Conservation (phyloP, 352 stramenopile species). For the Pythium coloratum region DNA sequence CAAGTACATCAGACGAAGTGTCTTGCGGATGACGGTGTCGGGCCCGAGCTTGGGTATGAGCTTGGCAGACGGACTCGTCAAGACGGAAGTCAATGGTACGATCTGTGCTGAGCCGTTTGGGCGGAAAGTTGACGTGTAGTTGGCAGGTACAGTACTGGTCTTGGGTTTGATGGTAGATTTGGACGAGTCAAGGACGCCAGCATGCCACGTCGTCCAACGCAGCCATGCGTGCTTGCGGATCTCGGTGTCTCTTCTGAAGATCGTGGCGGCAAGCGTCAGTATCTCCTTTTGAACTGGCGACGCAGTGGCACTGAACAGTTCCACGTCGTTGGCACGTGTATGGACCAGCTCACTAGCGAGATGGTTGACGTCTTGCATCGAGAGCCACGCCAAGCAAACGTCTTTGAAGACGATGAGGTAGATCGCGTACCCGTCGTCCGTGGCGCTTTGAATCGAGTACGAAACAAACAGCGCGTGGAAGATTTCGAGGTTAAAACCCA, state of each 20-base stretch:
- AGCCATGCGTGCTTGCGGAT: not conserved
- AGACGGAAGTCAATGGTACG: too few relatives aligned
- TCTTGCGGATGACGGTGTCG: not conserved
- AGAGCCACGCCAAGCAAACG: not conserved
- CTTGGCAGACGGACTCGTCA: too few relatives aligned
- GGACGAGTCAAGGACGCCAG: not conserved
- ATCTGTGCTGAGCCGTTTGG: too few relatives aligned
- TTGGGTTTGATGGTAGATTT: not conserved
- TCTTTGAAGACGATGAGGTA: conserved; percentile 1
- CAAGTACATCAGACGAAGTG: not conserved
- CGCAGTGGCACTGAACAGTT: not conserved
- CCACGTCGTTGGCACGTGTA: not conserved
- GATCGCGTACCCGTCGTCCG: not conserved
- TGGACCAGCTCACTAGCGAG: not conserved
- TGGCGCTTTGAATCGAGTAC: conserved; percentile 8
- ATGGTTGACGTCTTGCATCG: not conserved
- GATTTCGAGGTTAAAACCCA: conserved; percentile 20
- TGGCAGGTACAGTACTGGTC: not conserved
- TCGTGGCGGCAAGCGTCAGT: not conserved
- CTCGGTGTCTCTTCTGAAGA: not conserved
- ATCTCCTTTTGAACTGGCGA: not conserved
- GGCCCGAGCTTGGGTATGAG: too few relatives aligned
- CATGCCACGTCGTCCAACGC: not conserved
- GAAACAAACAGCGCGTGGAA: conserved; percentile 19
- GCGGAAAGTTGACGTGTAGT: not conserved